Percentiles rank a stretch among this genome's conserved stretches.
Conservation (phyloP, 257 asterid species). For the Henckelia pumila region DNA sequence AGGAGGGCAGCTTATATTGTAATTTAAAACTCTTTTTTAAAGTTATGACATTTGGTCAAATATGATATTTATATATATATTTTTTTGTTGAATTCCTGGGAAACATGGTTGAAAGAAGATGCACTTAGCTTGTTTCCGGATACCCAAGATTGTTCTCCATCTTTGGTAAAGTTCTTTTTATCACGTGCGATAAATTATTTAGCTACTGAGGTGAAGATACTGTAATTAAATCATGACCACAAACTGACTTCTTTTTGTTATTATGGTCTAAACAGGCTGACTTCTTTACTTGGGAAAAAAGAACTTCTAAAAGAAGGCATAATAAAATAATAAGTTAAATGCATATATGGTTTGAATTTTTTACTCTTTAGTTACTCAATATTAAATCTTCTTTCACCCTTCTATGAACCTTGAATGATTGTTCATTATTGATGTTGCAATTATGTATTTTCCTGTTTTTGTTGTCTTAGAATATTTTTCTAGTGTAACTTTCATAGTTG, state of each 20-base stretch:
- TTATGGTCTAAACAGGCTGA: slow-evolving; percentile 38
- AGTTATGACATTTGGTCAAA: not conserved
- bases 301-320: slow-evolving; percentile 51
- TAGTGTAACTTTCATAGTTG: too few species aligned
- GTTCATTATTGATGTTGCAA: too few species aligned
- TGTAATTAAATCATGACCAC: slow-evolving; percentile 30
- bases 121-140: slow-evolving; percentile 85
- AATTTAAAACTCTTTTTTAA: slow-evolving; percentile 5
- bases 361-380: too few species aligned
- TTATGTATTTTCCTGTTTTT: too few species aligned
- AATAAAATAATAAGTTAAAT: too few species aligned
- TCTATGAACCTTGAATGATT: too few species aligned
- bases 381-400: too few species aligned
- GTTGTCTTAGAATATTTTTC: too few species aligned
- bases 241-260: slow-evolving; percentile 56
- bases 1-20: not conserved
- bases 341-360: too few species aligned
- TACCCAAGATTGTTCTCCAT: slow-evolving; percentile 79
- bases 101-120: slow-evolving; percentile 83
- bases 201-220: slow-evolving; percentile 18
- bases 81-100: slow-evolving; percentile 46
- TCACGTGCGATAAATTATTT: slow-evolving; percentile 11
- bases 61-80: not conserved
- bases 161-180: slow-evolving; percentile 56
- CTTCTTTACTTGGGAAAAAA: slow-evolving; percentile 72